Evolutionary conservation across 805 yeast species (phyloP).

Genomic region (Yarrowia sp.): DNA sequence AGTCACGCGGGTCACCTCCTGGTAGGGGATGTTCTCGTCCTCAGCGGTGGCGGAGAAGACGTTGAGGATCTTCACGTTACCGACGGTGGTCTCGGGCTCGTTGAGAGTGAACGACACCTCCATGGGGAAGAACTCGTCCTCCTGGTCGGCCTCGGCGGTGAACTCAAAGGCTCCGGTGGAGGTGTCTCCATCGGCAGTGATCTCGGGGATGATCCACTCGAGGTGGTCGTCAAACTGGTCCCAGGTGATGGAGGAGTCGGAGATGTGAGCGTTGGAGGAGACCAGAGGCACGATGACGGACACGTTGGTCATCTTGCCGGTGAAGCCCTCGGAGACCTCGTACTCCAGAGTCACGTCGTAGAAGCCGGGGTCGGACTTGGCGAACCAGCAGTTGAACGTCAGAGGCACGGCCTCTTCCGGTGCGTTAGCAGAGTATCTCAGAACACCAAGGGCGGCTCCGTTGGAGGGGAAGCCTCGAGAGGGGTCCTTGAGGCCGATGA

Average conservation of each 20-base stretch:
- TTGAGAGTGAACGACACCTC: conserved; percentile 66
- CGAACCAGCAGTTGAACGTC: conserved; percentile 83
- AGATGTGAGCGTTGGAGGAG: conserved; percentile 61
- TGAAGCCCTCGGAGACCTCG: conserved; percentile 64
- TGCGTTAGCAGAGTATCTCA: conserved; percentile 87
- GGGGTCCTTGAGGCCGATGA: conserved; percentile 78
- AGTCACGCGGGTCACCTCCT: conserved; percentile 54
- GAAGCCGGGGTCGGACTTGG: conserved; percentile 62
- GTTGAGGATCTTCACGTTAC: conserved; percentile 68
- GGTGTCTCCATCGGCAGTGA: conserved; percentile 57
- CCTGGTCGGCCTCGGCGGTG: conserved; percentile 72
- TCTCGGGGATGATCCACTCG: conserved; percentile 64
- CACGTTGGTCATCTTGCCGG: conserved; percentile 60
- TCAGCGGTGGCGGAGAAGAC: conserved; percentile 60
- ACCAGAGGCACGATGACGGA: conserved; percentile 69
- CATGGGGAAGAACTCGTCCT: conserved; percentile 90
- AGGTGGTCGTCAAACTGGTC: conserved; percentile 73
- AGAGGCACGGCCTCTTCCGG: conserved; percentile 74
- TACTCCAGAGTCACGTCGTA: conserved; percentile 87
- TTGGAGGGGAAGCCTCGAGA: conserved; percentile 86
- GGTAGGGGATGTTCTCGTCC: conserved; percentile 70
- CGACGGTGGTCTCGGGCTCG: conserved; percentile 57
- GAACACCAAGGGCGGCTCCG: conserved; percentile 87
- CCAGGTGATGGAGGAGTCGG: conserved; percentile 50
- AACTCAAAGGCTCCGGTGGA: conserved; percentile 81